phyloP scores from a whole-genome alignment of 768 basidiomycete genomes.

The Termitomyces sp. region DNA sequence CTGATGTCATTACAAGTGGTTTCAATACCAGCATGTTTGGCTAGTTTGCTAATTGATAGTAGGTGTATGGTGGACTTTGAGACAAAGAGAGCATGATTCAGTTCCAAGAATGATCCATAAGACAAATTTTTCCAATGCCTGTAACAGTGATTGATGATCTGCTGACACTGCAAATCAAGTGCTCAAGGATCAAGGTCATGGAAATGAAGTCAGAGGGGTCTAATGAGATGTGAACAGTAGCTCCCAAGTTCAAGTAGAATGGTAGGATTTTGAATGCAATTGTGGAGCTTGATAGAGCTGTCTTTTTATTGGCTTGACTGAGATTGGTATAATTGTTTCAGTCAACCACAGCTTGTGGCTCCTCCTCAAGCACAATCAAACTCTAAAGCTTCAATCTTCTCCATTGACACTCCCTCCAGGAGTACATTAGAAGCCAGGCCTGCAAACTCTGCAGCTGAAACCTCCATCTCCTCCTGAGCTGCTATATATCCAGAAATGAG shows the following conservation, averaged over 20 bases:
- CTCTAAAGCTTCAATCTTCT: not conserved
- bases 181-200: not conserved
- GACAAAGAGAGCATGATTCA: not conserved
- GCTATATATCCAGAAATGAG: not conserved
- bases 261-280: not conserved
- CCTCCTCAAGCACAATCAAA: not conserved
- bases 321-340: not conserved
- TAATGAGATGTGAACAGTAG: not conserved
- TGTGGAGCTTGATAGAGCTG: not conserved
- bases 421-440: not conserved
- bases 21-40: no score
- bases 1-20: not conserved
- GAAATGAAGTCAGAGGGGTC: not conserved
- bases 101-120: not conserved
- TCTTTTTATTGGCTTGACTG: not conserved
- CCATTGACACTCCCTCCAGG: not conserved
- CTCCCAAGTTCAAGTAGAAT: not conserved
- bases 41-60: not conserved
- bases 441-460: not conserved
- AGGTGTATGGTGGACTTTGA: not conserved
- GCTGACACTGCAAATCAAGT: not conserved
- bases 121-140: no score
- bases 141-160: no score
- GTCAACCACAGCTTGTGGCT: no score
- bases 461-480: not conserved